Conservation (phyloP, 2,329 filamentous ascomycete genomes). For the Clathrospora elynae region DNA sequence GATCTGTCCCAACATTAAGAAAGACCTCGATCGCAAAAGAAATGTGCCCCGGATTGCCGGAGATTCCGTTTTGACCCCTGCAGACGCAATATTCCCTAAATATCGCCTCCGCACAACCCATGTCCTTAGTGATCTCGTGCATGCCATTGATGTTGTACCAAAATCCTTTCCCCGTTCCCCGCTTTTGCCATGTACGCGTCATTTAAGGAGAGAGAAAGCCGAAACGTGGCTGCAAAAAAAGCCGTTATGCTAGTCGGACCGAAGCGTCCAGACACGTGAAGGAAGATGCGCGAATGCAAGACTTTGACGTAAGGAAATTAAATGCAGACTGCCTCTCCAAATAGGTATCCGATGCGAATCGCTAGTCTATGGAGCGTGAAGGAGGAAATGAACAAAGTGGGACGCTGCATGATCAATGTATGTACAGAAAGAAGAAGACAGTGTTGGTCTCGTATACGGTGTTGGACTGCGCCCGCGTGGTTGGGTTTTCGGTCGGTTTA, state of each 20-base stretch:
- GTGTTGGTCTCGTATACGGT: slow-evolving; percentile 8
- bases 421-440: slow-evolving; percentile 34
- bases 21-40: slow-evolving; percentile 32
- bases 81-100: slow-evolving; percentile 15
- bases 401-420: slow-evolving; percentile 29
- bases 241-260: slow-evolving; percentile 8
- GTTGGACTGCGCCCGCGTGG: slow-evolving; percentile 10
- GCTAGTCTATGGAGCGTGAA: slow-evolving; percentile 21
- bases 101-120: slow-evolving; percentile 15
- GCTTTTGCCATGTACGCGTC: slow-evolving; percentile 25
- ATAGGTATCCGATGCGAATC: slow-evolving; percentile 17
- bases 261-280: slow-evolving; percentile 8
- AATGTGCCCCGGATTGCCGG: slow-evolving; percentile 26
- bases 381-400: slow-evolving; percentile 18
- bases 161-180: slow-evolving; percentile 9
- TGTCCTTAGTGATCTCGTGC: slow-evolving; percentile 12
- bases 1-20: slow-evolving; percentile 28
- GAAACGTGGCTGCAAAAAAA: slow-evolving; percentile 23
- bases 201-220: slow-evolving; percentile 22
- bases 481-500: slow-evolving; percentile 17
- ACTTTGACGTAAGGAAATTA: slow-evolving; percentile 17
- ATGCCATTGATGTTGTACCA: slow-evolving; percentile 16
- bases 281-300: slow-evolving; percentile 12
- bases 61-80: slow-evolving; percentile 15
- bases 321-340: slow-evolving; percentile 19